phyloP scores from a whole-genome alignment of 2,329 filamentous ascomycete species.

The Teratosphaeria gauchensis region DNA sequence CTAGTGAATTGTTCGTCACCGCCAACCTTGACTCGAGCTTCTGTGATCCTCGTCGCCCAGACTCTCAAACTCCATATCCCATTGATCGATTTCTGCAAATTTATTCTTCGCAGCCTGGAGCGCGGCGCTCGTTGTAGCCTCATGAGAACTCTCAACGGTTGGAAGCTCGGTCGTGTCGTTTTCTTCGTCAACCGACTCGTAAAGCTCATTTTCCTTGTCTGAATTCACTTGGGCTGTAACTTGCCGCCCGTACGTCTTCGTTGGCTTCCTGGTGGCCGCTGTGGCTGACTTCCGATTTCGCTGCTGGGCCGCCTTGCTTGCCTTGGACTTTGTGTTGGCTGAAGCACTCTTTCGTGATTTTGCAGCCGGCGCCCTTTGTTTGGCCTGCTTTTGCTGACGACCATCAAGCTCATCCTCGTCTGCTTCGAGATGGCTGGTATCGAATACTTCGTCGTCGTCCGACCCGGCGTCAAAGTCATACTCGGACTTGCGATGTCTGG shows the following conservation, averaged over 20 bases:
- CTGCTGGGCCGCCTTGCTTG: constrained; percentile 6
- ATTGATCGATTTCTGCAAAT: constrained; percentile 41
- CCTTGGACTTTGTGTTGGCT: constrained; percentile 4
- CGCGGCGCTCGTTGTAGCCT: constrained; percentile 25
- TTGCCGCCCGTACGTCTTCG: constrained; percentile 20
- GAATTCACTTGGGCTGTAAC: constrained; percentile 17
- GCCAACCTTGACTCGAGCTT: constrained; percentile 24
- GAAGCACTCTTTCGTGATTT: constrained; percentile 7
- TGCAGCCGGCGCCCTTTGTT: constrained; percentile 4
- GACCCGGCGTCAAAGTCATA: constrained; percentile 32
- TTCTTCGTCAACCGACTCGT: constrained; percentile 16
- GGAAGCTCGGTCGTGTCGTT: constrained; percentile 13
- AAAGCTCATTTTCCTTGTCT: constrained; percentile 35
- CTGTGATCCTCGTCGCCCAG: constrained; percentile 34
- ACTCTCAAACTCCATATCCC: constrained; percentile 43
- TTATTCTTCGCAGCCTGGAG: constrained; percentile 37
- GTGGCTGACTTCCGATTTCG: constrained; percentile 6
- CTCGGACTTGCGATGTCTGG: constrained; percentile 20
- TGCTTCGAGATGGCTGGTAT: constrained; percentile 19
- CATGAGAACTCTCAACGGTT: constrained; percentile 14
- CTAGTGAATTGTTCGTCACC: constrained; percentile 26
- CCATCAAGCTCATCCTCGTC: constrained; percentile 34
- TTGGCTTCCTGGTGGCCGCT: constrained; percentile 7
- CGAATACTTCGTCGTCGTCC: constrained; percentile 20
- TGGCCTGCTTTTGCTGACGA: constrained; percentile 12